Conservation (phyloP, 1,284 basidiomycete genomes). For the Boletus sp. region DNA sequence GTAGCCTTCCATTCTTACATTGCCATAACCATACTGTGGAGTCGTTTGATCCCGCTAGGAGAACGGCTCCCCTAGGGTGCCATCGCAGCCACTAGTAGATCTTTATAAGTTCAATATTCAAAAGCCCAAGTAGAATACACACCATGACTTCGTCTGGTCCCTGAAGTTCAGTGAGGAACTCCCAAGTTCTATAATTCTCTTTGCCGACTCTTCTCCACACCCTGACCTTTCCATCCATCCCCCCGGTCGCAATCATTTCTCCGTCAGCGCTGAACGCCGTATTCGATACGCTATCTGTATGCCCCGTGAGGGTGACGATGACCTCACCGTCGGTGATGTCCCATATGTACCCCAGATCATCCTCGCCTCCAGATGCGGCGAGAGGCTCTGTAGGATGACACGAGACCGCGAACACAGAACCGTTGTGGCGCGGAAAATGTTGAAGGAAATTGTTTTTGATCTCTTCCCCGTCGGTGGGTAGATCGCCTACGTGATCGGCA, state of each 20-base stretch:
- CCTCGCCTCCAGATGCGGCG: conserved; percentile 92
- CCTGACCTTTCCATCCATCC: conserved; percentile 95
- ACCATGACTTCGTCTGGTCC: conserved; percentile 96
- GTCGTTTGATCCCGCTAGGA: conserved; percentile 92
- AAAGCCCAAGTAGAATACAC: conserved; percentile 30
- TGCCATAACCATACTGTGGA: conserved; percentile 99
- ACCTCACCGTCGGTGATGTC: conserved; percentile 80
- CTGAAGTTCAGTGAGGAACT: conserved; percentile 88
- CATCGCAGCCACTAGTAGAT: conserved; percentile 85
- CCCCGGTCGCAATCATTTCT: conserved; percentile 90
- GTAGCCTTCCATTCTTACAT: conserved; percentile 47
- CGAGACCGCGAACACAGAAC: conserved; percentile 83
- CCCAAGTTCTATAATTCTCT: conserved; percentile 79
- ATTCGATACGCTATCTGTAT: conserved; percentile 87
- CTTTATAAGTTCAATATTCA: background rate
- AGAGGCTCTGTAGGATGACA: conserved; percentile 86
- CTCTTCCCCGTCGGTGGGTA: conserved; percentile 35
- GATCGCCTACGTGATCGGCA: conserved; percentile 41
- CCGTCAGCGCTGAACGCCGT: conserved; percentile 86
- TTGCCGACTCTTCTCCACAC: conserved; percentile 84
- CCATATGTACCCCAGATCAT: conserved; percentile 95
- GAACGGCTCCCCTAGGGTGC: conserved; percentile 92
- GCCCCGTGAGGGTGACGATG: conserved; percentile 84
- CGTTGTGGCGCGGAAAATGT: conserved; percentile 59
- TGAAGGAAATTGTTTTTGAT: conserved; percentile 64